A percentile compares a stretch with the other conserved stretches of the same genome.
phyloP scores from a whole-genome alignment of 2,329 filamentous ascomycete genomes.

The Stachybotrys echinatus region DNA sequence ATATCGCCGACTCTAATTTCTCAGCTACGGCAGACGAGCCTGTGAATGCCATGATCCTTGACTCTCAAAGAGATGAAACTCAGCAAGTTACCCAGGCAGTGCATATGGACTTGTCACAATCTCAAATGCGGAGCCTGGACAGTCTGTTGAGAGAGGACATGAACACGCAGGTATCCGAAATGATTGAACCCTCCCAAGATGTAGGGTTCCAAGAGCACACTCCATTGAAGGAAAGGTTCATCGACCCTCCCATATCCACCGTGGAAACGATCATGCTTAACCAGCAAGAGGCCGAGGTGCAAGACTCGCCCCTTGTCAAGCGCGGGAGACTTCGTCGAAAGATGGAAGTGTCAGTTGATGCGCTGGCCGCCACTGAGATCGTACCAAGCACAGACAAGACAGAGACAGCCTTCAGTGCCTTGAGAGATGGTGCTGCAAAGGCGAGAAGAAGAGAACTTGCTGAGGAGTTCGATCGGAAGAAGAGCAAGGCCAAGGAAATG shows the following conservation, averaged over 20 bases:
- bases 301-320: conserved; percentile 62
- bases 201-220: conserved; percentile 68
- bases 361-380: not conserved
- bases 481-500: conserved; percentile 80
- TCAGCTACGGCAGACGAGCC: conserved; percentile 53
- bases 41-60: conserved; percentile 45
- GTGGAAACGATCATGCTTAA: conserved; percentile 59
- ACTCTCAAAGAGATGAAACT: conserved; percentile 33
- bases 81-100: conserved; percentile 38
- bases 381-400: conserved; percentile 7
- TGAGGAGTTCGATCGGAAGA: conserved; percentile 74
- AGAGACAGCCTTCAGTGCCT: conserved; percentile 57
- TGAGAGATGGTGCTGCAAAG: conserved; percentile 60
- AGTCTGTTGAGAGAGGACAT: conserved; percentile 43
- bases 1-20: conserved; percentile 54
- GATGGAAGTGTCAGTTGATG: conserved; percentile 19
- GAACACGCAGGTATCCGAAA: conserved; percentile 60
- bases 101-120: conserved; percentile 54
- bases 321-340: conserved; percentile 50
- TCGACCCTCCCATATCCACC: conserved; percentile 61
- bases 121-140: conserved; percentile 54
- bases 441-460: conserved; percentile 45
- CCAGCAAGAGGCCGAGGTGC: conserved; percentile 30
- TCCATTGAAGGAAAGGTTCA: conserved; percentile 63
- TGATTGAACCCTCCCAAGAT: conserved; percentile 77